Evolutionary conservation across 257 asterid genomes (phyloP).

Genomic region (Galeopsis tetrahit): DNA sequence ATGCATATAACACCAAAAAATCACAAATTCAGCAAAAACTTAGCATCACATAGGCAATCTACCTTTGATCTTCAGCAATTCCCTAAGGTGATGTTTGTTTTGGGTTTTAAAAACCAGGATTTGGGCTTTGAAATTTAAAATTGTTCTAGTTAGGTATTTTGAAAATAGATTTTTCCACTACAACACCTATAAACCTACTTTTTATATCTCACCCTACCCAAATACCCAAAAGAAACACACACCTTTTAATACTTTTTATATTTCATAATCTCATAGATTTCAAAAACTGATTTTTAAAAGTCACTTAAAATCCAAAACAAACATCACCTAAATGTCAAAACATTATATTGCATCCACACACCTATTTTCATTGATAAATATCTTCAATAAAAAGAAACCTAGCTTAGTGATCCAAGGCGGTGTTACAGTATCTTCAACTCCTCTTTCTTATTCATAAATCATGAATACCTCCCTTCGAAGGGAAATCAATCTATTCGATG

Average conservation of each 20-base stretch:
- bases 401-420: neutral
- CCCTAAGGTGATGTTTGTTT: too few relatives aligned
- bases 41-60: neutral
- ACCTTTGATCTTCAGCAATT: neutral
- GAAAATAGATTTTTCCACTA: too few relatives aligned
- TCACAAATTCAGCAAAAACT: neutral
- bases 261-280: too few relatives aligned
- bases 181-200: too few relatives aligned
- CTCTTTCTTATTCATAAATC: neutral
- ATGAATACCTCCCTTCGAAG: neutral
- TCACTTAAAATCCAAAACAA: too few relatives aligned
- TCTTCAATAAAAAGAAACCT: neutral
- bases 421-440: neutral
- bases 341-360: neutral
- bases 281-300: too few relatives aligned
- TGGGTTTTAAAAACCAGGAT: too few relatives aligned
- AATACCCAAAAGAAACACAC: too few relatives aligned
- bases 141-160: too few relatives aligned
- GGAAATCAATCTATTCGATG: neutral
- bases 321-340: neutral
- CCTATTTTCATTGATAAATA: neutral
- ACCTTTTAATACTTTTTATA: too few relatives aligned
- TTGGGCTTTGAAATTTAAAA: too few relatives aligned
- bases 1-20: neutral
- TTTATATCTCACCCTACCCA: too few relatives aligned